Evolutionary conservation across 345 rosid genomes (phyloP).

Genomic region (Camelina neglecta): DNA sequence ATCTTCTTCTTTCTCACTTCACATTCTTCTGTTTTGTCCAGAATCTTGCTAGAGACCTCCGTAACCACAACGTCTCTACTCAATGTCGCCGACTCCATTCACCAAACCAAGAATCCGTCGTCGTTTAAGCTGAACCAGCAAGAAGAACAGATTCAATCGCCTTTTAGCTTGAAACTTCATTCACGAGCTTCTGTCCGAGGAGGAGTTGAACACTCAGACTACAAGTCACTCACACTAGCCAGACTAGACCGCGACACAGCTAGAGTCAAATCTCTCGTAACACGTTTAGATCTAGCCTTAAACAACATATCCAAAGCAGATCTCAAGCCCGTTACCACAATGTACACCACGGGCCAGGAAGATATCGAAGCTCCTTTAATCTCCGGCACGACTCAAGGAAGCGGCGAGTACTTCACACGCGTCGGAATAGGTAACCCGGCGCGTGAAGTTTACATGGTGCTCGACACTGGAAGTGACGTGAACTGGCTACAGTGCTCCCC

Average conservation of each 20-base stretch:
- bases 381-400: slow-evolving; percentile 85
- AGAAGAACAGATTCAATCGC: slow-evolving; percentile 34
- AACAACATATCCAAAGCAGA: slow-evolving; percentile 49
- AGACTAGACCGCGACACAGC: slow-evolving; percentile 75
- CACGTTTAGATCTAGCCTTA: slow-evolving; percentile 61
- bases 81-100: slow-evolving; percentile 54
- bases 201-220: slow-evolving; percentile 53
- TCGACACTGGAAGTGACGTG: slow-evolving; percentile 92
- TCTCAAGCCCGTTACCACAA: slow-evolving; percentile 51
- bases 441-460: slow-evolving; percentile 69
- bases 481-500: slow-evolving; percentile 92
- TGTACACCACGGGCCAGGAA: slow-evolving; percentile 33
- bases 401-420: slow-evolving; percentile 95
- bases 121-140: slow-evolving; percentile 40
- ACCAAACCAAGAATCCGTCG: slow-evolving; percentile 37
- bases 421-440: slow-evolving; percentile 81
- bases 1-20: slow-evolving; percentile 40
- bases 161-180: slow-evolving; percentile 54
- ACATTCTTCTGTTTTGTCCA: slow-evolving; percentile 37
- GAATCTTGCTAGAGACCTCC: slow-evolving; percentile 38
- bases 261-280: slow-evolving; percentile 60
- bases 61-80: slow-evolving; percentile 42
- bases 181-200: slow-evolving; percentile 53
- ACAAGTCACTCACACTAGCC: slow-evolving; percentile 64
- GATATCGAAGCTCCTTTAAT: slow-evolving; percentile 60